Percentiles rank a stretch among this genome's conserved stretches.
phyloP scores from a whole-genome alignment of 495 filamentous ascomycete species.

The Trichoderma asperelloides region DNA sequence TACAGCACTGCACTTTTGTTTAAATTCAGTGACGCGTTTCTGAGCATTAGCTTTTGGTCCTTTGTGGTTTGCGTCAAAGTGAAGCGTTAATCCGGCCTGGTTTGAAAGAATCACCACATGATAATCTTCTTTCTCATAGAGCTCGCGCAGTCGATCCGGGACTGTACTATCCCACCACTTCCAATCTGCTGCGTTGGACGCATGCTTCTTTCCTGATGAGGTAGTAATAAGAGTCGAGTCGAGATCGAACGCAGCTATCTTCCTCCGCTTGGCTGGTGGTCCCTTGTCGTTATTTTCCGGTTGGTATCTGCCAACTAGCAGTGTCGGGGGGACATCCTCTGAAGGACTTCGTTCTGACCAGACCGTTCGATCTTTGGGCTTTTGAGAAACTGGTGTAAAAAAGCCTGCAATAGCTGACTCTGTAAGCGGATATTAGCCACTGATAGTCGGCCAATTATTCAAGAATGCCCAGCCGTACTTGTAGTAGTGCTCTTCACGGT shows the following conservation, averaged over 20 bases:
- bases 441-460: background rate
- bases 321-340: conserved; percentile 36
- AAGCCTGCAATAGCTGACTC: conserved; percentile 67
- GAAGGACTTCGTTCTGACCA: conserved; percentile 57
- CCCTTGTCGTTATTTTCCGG: conserved; percentile 25
- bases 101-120: conserved; percentile 76
- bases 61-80: conserved; percentile 55
- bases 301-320: conserved; percentile 69
- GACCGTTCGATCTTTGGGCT: conserved; percentile 65
- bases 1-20: conserved; percentile 61
- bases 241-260: conserved; percentile 89
- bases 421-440: conserved; percentile 23
- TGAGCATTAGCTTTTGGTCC: conserved; percentile 49
- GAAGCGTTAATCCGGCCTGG: conserved; percentile 70
- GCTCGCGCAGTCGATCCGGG: conserved; percentile 50
- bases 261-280: conserved; percentile 33
- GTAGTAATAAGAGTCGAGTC: conserved; percentile 82
- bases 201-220: conserved; percentile 70
- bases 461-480: conserved; percentile 40
- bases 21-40: conserved; percentile 64
- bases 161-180: conserved; percentile 84
- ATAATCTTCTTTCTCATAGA: conserved; percentile 64
- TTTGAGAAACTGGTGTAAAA: conserved; percentile 82
- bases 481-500: conserved; percentile 67
- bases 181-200: conserved; percentile 69